Percentiles rank a stretch among this genome's conserved stretches.
These are phyloP conservation scores for Hygrophila difformis DNA, from an alignment of 257 asterid genomes.

Conservation along the genomic window DNA sequence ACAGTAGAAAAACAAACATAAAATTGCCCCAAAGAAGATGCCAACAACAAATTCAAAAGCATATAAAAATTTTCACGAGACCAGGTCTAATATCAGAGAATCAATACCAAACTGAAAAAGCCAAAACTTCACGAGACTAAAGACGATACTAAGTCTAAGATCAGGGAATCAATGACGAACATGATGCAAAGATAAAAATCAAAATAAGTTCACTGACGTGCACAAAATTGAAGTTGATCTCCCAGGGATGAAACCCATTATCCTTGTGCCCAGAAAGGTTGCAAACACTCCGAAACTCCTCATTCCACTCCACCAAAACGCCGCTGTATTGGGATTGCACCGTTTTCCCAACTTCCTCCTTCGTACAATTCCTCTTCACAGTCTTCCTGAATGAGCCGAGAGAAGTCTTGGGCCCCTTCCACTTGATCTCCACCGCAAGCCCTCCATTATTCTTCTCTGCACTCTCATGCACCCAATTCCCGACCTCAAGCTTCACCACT, in stretches of 20 bases:
- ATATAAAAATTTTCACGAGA: too few species aligned
- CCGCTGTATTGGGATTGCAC: conserved; percentile 30
- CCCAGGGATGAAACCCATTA: conserved; percentile 86
- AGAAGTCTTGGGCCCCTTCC: conserved; percentile 54
- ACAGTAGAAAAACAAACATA: conserved; percentile 2
- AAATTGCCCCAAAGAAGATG: neutral
- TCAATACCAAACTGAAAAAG: too few species aligned
- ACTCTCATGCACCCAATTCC: conserved; percentile 50
- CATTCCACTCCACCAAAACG: conserved; percentile 73
- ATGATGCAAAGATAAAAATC: neutral
- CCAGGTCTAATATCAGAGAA: too few species aligned
- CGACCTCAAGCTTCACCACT: conserved; percentile 51
- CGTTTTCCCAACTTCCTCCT: conserved; percentile 30
- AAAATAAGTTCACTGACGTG: conserved; percentile 43
- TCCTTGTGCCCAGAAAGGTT: conserved; percentile 59
- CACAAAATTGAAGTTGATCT: conserved; percentile 63
- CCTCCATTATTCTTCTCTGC: conserved; percentile 42
- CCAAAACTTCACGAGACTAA: too few species aligned
- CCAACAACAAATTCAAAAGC: conserved; percentile 15
- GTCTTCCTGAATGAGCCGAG: conserved; percentile 48
- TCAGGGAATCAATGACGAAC: conserved; percentile 13
- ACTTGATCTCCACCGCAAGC: conserved; percentile 55
- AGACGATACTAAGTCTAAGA: too few species aligned
- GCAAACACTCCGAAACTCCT: conserved; percentile 60
- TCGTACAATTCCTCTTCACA: conserved; percentile 55